Conservation (phyloP, 495 filamentous ascomycete genomes). For the Jackrogersella multiformis region DNA sequence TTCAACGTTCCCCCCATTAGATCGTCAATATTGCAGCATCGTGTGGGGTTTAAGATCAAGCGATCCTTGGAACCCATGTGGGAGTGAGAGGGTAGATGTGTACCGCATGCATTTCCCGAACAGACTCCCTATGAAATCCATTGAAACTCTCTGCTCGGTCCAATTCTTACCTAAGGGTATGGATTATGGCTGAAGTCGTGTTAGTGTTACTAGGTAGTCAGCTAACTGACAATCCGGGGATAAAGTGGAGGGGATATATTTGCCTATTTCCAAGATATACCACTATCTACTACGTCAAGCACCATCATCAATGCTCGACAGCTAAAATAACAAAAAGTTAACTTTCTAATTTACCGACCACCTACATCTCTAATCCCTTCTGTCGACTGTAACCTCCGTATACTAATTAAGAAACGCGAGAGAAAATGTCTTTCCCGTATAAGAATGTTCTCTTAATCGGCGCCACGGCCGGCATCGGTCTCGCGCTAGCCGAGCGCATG, state of each 20-base stretch:
- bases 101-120: constrained; percentile 27
- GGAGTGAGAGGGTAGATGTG: not conserved
- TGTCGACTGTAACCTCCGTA: not conserved
- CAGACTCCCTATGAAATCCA: not conserved
- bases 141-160: not conserved
- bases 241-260: not conserved
- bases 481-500: constrained; percentile 69
- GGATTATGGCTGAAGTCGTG: not conserved
- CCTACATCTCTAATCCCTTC: not conserved
- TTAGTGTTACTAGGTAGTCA: not conserved
- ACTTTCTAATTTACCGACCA: not conserved
- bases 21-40: constrained; percentile 2
- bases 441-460: constrained; percentile 76
- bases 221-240: not conserved
- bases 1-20: constrained; percentile 4
- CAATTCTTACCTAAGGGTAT: not conserved
- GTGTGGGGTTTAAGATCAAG: constrained; percentile 26
- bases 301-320: constrained; percentile 6
- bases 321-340: not conserved
- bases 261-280: constrained; percentile 7
- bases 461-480: constrained; percentile 76
- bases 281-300: not conserved
- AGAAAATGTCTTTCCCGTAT: constrained; percentile 68
- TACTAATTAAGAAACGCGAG: not conserved
- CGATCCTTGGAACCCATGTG: constrained; percentile 27